Conservation (phyloP, 768 basidiomycete genomes). For the Pulveroboletus sp. region DNA sequence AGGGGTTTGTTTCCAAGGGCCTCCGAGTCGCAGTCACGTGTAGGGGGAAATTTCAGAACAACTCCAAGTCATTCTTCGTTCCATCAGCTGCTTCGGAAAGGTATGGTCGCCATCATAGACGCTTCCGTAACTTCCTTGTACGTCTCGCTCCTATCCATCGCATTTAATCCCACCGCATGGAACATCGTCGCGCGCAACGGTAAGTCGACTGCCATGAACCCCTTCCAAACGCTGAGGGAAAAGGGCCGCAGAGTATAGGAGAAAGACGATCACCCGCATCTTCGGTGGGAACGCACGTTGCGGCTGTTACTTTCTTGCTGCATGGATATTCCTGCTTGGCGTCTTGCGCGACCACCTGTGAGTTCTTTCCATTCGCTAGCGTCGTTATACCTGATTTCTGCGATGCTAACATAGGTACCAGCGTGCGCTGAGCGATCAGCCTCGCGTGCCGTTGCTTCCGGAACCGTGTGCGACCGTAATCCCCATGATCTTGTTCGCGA, state of each 20-base stretch:
- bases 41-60: too few relatives aligned
- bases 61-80: too few relatives aligned
- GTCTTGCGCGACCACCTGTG: slow-evolving; percentile 83
- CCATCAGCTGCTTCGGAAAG: neutral
- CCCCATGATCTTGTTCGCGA: slow-evolving; percentile 54
- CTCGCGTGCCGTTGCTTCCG: slow-evolving; percentile 59
- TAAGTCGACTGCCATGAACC: slow-evolving; percentile 32
- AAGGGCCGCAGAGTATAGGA: slow-evolving; percentile 56
- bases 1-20: too few relatives aligned
- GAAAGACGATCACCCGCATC: slow-evolving; percentile 82
- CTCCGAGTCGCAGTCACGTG: slow-evolving; percentile 15
- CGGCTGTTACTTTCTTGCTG: slow-evolving; percentile 86
- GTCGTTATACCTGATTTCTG: too few relatives aligned
- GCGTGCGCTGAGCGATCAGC: slow-evolving; percentile 72
- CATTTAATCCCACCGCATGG: slow-evolving; percentile 95
- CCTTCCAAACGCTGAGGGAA: neutral
- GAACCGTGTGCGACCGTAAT: slow-evolving; percentile 58
- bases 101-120: slow-evolving; percentile 46
- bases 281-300: slow-evolving; percentile 68
- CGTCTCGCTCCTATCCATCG: slow-evolving; percentile 61
- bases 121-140: slow-evolving; percentile 60
- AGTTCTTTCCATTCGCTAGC: slow-evolving; percentile 32
- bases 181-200: slow-evolving; percentile 93
- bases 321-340: slow-evolving; percentile 81
- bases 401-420: slow-evolving; percentile 53